Base-by-base conservation (phyloP, 2,329 filamentous ascomycete species). In the Helotiales sp. region DNA sequence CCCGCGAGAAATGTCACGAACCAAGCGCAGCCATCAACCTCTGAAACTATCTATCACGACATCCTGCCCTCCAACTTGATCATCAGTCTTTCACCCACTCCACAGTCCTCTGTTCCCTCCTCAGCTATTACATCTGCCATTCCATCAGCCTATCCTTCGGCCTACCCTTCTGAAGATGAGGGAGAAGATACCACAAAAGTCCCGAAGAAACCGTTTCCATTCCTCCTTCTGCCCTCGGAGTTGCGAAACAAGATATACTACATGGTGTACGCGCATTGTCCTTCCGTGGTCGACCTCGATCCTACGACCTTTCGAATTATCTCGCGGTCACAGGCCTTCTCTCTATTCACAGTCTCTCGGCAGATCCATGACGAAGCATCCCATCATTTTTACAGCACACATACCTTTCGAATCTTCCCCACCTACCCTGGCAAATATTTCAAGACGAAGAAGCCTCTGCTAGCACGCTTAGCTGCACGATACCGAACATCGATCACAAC, bases 371-470 rank as follows among this genome's bases (percentile, higher is more conserved):
- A 72, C 15, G 88, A 91, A 71, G 84, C 87, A 1, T 81, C 83
- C 0, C 80, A 86, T 64, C 77, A 80, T 60, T 88, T 90, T 70
- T 91, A 89, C 73, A 82, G 81, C 68, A 79, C 77, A 8, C 80
- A 82, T 53, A 78, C 81, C 0, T 81, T 89, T 53, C 85, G 87
- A 54, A 71, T 92, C 33, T 91, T 91, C 66, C 86, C 87, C 12
- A 85, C 81, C 3, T 77, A 81, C 22, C 81, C 81, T 5, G 85
- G 85, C 44, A 79, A 81, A 36, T 86, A 87, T 73, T 89, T 89
- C 76, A 88, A 90, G 73, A 86, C 85, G 29, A 90, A 90, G 74
- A 84, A 83, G 64, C 89, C 89, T 1, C 76, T 93, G 0, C 77
- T 93, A 27, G 81, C 86, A 5, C 84, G 88, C 17, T 73, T 93